phyloP scores from a whole-genome alignment of 2,329 filamentous ascomycete genomes.

The Lithohypha guttulata region DNA sequence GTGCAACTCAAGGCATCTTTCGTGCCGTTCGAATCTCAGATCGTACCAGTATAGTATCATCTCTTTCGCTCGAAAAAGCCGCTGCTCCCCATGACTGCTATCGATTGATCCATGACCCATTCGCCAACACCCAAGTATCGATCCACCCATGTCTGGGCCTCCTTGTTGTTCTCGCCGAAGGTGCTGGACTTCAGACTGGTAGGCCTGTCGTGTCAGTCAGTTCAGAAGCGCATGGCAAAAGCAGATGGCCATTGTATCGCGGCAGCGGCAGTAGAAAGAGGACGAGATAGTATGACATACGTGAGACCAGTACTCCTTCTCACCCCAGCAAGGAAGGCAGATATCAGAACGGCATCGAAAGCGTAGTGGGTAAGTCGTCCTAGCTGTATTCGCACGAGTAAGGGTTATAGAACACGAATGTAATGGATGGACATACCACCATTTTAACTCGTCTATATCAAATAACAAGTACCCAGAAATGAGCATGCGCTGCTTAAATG shows the following conservation, averaged over 20 bases:
- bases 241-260: background rate
- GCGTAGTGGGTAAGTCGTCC: constrained; percentile 89
- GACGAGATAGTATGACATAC: constrained; percentile 50
- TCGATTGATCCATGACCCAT: constrained; percentile 96
- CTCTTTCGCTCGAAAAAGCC: constrained; percentile 85
- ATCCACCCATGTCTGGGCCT: constrained; percentile 77
- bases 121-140: constrained; percentile 91
- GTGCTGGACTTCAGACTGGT: constrained; percentile 79
- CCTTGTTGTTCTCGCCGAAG: constrained; percentile 64
- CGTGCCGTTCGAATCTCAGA: too few species aligned
- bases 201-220: constrained; percentile 23
- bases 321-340: constrained; percentile 90
- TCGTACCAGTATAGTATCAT: too few species aligned
- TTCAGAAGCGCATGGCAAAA: constrained; percentile 5
- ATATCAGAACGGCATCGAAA: constrained; percentile 90
- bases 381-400: too few species aligned
- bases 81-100: constrained; percentile 79
- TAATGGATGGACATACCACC: constrained; percentile 43
- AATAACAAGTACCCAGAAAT: too few species aligned
- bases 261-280: constrained; percentile 1
- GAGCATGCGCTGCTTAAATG: too few species aligned
- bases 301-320: constrained; percentile 95
- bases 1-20: too few species aligned
- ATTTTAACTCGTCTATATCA: constrained; percentile 23
- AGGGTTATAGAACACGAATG: too few species aligned